Conservation (phyloP, 768 basidiomycete species). For the Lactarius deliciosus region DNA sequence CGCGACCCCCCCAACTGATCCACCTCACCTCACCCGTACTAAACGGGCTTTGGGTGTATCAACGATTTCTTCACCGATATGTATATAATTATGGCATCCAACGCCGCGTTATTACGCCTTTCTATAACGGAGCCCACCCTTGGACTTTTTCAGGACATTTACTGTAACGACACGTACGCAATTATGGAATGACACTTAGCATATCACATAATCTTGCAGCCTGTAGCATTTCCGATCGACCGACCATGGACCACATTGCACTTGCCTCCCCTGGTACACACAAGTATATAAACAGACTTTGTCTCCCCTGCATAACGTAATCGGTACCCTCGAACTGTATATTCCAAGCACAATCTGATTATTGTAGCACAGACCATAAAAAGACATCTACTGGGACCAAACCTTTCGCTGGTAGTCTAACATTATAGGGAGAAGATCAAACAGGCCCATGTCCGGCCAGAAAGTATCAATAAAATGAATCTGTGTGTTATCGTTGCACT, state of each 20-base stretch:
- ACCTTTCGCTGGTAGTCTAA: slow-evolving; percentile 83
- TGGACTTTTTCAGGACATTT: slow-evolving; percentile 21
- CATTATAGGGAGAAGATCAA: slow-evolving; percentile 84
- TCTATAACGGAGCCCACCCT: slow-evolving; percentile 10
- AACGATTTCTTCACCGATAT: slow-evolving; percentile 18
- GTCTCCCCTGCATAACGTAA: slow-evolving; percentile 18
- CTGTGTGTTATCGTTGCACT: slow-evolving; percentile 84
- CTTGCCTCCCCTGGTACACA: slow-evolving; percentile 2
- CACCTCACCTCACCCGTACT: slow-evolving; percentile 11
- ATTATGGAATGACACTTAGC: slow-evolving; percentile 21
- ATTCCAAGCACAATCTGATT: slow-evolving; percentile 2
- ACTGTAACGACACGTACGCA: slow-evolving; percentile 14
- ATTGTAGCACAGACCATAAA: not conserved
- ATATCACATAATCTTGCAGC: slow-evolving; percentile 19
- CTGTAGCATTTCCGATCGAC: slow-evolving; percentile 9
- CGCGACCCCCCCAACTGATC: slow-evolving; percentile 43
- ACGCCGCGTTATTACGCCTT: slow-evolving; percentile 20
- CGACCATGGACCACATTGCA: slow-evolving; percentile 11
- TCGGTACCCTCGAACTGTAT: slow-evolving; percentile 15
- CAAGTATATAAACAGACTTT: slow-evolving; percentile 15
- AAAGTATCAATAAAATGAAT: slow-evolving; percentile 81
- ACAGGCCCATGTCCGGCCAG: slow-evolving; percentile 92
- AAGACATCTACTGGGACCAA: slow-evolving; percentile 41
- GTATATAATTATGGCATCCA: slow-evolving; percentile 26
- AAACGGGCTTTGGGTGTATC: slow-evolving; percentile 5